Evolutionary conservation across 1,139 yeast genomes (phyloP), one percentile per base, ranked within the genome.

Genomic region (Yamadazyma blattariae): DNA sequence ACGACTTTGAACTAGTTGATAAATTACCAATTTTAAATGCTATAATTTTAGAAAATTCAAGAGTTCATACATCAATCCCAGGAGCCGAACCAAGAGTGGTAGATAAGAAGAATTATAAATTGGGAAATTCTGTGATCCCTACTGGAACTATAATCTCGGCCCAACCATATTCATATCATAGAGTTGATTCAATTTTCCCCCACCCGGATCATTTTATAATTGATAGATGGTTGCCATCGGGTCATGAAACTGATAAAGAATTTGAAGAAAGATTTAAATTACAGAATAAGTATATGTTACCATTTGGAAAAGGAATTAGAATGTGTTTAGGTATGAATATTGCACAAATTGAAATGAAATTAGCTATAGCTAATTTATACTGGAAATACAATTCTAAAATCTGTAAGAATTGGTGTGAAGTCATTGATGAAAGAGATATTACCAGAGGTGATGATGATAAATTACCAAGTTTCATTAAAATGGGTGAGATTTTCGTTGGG

Each of bases 241-340:
- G 52, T 10, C 47, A 45, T 13, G 78, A 73, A 45, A 30, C 62
- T 2, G 53, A 48, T 1, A 47, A 39, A 2, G 67, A 63, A n/a
- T 71, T 36, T 52, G 54, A 48, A 28, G 47, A 46, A 4, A 57
- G 82, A 30, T 49, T 73, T 18, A 66, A 61, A 34, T 35, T 37
- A 13, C 82, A 79, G 74, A 67, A 69, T 40, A 69, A 66, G 38
- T 68, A 67, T 45, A 73, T 81, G 70, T 74, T 81, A 71, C 80
- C 84, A 0, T 82, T 82, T 61, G 89, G 90, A 1, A 74, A 78
- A 31, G 90, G 90, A 2, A 68, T 79, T n/a, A 61, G 89, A 41
- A 81, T 81, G 89, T 82, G 90, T 48, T 61, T 81, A 37, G 90
- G 90, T 0, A 74, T 79, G 80, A 71, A 82, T 48, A 59, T 82